Base-by-base conservation (phyloP, 306 rosid species). In the Vigna reflexopilosa region DNA sequence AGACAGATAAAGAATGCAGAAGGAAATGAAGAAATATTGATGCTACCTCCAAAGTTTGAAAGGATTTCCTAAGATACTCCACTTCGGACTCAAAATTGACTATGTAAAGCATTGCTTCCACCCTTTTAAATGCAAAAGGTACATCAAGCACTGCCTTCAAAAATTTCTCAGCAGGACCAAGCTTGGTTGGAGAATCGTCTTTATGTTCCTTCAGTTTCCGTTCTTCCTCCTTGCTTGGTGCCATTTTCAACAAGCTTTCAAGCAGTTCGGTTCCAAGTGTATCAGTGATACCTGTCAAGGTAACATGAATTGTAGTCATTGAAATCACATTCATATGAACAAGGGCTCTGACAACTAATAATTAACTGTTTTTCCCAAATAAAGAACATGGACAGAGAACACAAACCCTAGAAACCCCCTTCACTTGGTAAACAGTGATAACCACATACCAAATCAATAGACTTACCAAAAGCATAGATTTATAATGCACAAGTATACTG, bases 221-320 rank as follows among this genome's bases (percentile, higher is more conserved):
- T 49, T 93, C 99, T 82, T 95, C 99, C 80, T 95, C 99, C 89
- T 92, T 95, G 77, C 90, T 95, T 2, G 97, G 99, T 28, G 98
- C 97, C 99, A 95, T 95, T 87, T 90, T 95, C 86, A 95, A 77
- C 80, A 95, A 85, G 84, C 97, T 91, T 81, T 95, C 99, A 66
- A 95, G 98, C 54, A 91, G 79, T 62, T 95, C 99, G 4, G 89
- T 83, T 76, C 98, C 98, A 78, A 95, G 96, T 15, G 93, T 90
- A 77, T 95, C 99, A 5, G 93, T 89, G 77, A 85, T 85, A 64
- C 99, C 99, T 95, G 82, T 77, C 68, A 79, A 72, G 66, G 45
- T 9, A 72, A 83, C 51, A 19, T 30, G 58, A 28, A n/a, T 20
- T 22, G 48, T 22, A 42, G 70, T 19, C 6, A 36, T 36, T 19